A percentile compares a stretch with the other conserved stretches of the same genome.
Evolutionary conservation across 257 asterid genomes (phyloP).

Genomic region (Henckelia pumila): DNA sequence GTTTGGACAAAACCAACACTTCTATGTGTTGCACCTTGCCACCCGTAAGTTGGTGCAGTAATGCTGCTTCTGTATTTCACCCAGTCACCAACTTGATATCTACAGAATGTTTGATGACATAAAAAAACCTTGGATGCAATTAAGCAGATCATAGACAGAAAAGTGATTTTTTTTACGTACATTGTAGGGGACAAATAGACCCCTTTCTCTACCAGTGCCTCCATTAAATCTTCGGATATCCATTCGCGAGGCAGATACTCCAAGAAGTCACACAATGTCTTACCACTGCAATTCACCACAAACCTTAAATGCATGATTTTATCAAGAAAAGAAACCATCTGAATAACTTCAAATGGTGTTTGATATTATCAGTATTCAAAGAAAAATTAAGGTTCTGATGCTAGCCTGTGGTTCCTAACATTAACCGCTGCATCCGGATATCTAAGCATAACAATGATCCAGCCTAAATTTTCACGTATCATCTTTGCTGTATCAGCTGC

Average conservation of each 20-base stretch:
- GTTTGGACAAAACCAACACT: constrained; percentile 96
- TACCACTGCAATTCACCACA: constrained; percentile 65
- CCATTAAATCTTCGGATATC: constrained; percentile 94
- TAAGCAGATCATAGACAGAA: constrained; percentile 18
- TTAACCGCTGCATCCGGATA: constrained; percentile 82
- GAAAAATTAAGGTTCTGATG: constrained; percentile 26
- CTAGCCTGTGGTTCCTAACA: constrained; percentile 95
- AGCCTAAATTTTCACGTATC: constrained; percentile 93
- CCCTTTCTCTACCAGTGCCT: constrained; percentile 69
- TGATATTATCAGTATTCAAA: constrained; percentile 20
- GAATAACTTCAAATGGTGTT: constrained; percentile 19
- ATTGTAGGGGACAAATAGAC: constrained; percentile 77
- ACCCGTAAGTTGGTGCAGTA: constrained; percentile 73
- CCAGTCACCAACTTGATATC: constrained; percentile 94
- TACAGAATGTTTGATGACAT: constrained; percentile 29
- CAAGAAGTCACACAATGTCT: constrained; percentile 76
- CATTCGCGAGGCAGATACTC: constrained; percentile 99
- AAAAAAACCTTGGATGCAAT: constrained; percentile 15
- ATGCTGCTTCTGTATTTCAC: constrained; percentile 80
- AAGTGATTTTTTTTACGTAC: constrained; percentile 42
- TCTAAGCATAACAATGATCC: constrained; percentile 84
- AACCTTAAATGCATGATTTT: constrained; percentile 19
- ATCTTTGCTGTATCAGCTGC: constrained; percentile 96
- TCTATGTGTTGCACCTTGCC: constrained; percentile 90
- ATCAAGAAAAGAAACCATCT: constrained; percentile 11